phyloP scores from a whole-genome alignment of 164 flowering plant species.

The Magnolia kwangsiensis region DNA sequence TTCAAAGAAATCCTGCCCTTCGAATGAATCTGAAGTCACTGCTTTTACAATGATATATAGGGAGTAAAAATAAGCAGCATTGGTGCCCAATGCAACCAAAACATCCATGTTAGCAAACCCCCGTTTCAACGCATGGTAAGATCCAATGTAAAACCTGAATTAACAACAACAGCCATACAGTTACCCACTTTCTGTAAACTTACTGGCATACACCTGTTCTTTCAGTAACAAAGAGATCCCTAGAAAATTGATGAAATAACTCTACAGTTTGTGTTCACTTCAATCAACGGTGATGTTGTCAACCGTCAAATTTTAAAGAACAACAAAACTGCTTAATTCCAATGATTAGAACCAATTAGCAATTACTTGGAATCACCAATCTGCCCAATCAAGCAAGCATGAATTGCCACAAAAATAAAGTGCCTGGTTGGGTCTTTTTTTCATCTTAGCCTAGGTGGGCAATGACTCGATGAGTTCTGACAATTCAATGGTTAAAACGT shows the following conservation, averaged over 20 bases:
- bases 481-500: too few species aligned
- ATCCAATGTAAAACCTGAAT: constrained; percentile 79
- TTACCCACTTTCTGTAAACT: not conserved
- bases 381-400: not conserved
- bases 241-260: not conserved
- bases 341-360: not conserved
- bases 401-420: not conserved
- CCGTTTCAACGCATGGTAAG: constrained; percentile 76
- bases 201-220: not conserved
- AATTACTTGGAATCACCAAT: not conserved
- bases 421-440: not conserved
- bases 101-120: constrained; percentile 94
- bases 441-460: too few species aligned
- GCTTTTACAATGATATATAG: constrained; percentile 63
- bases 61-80: constrained; percentile 94
- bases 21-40: constrained; percentile 50
- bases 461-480: too few species aligned
- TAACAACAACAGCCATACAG: constrained; percentile 1
- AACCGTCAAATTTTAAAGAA: not conserved
- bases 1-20: constrained; percentile 91
- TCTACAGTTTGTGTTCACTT: not conserved
- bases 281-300: not conserved
- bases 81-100: constrained; percentile 93
- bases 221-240: not conserved
- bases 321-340: not conserved